Evolutionary conservation across 192 early-diverging fungal species (phyloP).

Genomic region (Phlyctochytrium bullatum): DNA sequence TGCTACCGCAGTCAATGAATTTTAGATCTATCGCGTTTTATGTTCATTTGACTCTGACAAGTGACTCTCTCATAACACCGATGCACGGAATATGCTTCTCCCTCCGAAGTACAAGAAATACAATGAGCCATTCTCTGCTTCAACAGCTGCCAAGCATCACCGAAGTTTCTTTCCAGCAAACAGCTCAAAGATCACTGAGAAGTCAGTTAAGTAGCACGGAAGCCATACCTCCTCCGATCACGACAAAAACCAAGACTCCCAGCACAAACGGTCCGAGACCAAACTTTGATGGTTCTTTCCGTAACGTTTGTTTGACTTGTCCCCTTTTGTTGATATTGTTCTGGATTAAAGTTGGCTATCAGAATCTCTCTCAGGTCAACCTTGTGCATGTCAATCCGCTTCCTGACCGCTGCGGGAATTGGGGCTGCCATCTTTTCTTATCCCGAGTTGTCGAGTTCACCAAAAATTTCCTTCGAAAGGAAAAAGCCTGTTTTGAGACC

Average conservation of each 20-base stretch:
- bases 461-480: no score
- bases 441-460: no score
- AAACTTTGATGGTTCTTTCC: background rate
- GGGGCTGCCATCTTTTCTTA: constrained; percentile 1
- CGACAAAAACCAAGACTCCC: background rate
- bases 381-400: background rate
- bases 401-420: background rate
- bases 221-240: background rate
- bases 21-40: no score
- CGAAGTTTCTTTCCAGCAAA: background rate
- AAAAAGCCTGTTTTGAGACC: no score
- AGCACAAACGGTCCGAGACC: background rate
- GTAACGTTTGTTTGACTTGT: background rate
- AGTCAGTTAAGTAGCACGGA: background rate
- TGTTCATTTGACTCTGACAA: no score
- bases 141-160: no score
- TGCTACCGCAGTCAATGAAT: no score
- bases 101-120: no score
- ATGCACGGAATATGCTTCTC: no score
- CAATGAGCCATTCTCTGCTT: no score
- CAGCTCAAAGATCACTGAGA: background rate
- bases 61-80: no score
- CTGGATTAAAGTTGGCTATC: background rate
- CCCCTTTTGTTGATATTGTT: background rate
- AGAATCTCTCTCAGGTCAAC: background rate